Evolutionary conservation across 1,284 basidiomycete genomes (phyloP).

Genomic region (Ceratobasidium sp.): DNA sequence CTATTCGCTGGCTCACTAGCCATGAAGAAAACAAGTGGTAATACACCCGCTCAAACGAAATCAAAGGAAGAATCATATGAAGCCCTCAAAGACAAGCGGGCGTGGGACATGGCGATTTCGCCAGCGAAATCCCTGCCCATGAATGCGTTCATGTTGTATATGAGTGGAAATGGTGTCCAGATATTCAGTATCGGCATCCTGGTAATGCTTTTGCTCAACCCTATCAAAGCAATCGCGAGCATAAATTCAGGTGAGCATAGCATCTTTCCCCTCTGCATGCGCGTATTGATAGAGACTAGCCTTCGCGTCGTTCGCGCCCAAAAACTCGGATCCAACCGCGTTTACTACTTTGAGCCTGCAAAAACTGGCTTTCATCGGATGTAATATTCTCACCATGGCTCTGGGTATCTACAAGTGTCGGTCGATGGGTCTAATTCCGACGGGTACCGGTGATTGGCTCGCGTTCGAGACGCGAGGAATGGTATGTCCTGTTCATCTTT

Average conservation of each 20-base stretch:
- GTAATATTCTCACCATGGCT: slow-evolving; percentile 74
- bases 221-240: slow-evolving; percentile 77
- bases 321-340: slow-evolving; percentile 54
- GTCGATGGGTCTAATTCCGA: slow-evolving; percentile 87
- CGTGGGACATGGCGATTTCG: slow-evolving; percentile 85
- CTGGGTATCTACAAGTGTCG: slow-evolving; percentile 91
- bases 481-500: slow-evolving; percentile 57
- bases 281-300: slow-evolving; percentile 8
- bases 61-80: slow-evolving; percentile 52
- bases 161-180: slow-evolving; percentile 91
- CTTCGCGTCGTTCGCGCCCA: slow-evolving; percentile 49
- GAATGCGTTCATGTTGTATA: slow-evolving; percentile 96
- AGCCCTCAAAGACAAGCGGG: slow-evolving; percentile 76
- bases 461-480: slow-evolving; percentile 82
- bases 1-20: neutral
- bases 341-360: slow-evolving; percentile 36
- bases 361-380: slow-evolving; percentile 71
- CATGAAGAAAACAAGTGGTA: slow-evolving; percentile 27
- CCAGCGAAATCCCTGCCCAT: slow-evolving; percentile 90
- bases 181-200: slow-evolving; percentile 94
- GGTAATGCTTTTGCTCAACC: slow-evolving; percentile 83
- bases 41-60: slow-evolving; percentile 7
- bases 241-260: slow-evolving; percentile 74
- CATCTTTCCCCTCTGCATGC: neutral
- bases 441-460: slow-evolving; percentile 89